phyloP scores from a whole-genome alignment of 2,329 filamentous ascomycete species.

The Alternaria hordeiaustralica region DNA sequence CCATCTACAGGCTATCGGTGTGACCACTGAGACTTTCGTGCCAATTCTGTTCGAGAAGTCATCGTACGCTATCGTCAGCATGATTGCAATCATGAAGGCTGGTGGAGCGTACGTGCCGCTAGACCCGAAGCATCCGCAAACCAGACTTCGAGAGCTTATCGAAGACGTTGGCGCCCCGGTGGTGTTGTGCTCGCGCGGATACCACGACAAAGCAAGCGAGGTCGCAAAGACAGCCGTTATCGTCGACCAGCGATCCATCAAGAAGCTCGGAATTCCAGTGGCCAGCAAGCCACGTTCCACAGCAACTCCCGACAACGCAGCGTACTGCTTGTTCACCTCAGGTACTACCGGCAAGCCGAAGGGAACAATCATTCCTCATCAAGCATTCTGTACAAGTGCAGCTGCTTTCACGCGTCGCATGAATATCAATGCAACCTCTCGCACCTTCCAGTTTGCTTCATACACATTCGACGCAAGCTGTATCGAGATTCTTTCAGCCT shows the following conservation, averaged over 20 bases:
- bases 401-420: constrained; percentile 34
- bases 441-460: constrained; percentile 60
- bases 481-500: constrained; percentile 61
- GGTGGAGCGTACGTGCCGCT: constrained; percentile 48
- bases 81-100: constrained; percentile 49
- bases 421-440: constrained; percentile 59
- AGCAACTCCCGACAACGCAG: constrained; percentile 54
- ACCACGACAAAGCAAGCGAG: constrained; percentile 27
- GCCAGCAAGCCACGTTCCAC: constrained; percentile 48
- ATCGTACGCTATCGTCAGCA: constrained; percentile 39
- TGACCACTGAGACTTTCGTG: constrained; percentile 40
- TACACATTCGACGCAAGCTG: constrained; percentile 65
- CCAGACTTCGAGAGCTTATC: constrained; percentile 46
- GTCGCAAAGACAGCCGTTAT: constrained; percentile 31
- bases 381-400: constrained; percentile 60
- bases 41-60: constrained; percentile 48
- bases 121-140: constrained; percentile 46
- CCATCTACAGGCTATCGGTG: constrained; percentile 34
- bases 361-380: constrained; percentile 69
- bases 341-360: constrained; percentile 56
- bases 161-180: constrained; percentile 37
- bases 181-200: constrained; percentile 34
- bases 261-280: constrained; percentile 35
- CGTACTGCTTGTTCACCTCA: constrained; percentile 66
- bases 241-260: constrained; percentile 52